These are phyloP conservation scores for Fusarium xyrophilum DNA, from an alignment of 2,329 filamentous ascomycete species.

Conservation along the genomic window DNA sequence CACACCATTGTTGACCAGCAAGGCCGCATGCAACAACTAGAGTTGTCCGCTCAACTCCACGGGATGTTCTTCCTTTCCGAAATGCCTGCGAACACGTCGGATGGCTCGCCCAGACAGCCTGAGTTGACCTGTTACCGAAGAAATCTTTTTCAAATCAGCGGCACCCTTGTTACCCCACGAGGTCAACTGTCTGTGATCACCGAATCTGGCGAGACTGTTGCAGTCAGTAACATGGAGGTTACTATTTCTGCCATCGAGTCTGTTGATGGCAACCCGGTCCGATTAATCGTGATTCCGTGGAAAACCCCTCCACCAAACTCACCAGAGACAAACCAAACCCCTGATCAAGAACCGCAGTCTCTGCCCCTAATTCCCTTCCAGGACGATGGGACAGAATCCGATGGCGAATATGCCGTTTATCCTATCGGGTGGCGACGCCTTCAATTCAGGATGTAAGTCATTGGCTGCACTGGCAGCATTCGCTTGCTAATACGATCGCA, in stretches of 20 bases:
- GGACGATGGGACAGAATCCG: conserved; percentile 64
- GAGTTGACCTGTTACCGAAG: conserved; percentile 95
- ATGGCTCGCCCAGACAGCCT: conserved; percentile 68
- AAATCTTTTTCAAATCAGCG: conserved; percentile 95
- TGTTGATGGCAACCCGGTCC: conserved; percentile 88
- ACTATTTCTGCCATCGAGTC: conserved; percentile 93
- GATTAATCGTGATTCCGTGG: conserved; percentile 96
- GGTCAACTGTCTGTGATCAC: conserved; percentile 81
- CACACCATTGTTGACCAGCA: conserved; percentile 66
- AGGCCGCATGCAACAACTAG: conserved; percentile 66
- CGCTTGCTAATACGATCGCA: conserved; percentile 40
- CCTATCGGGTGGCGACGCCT: conserved; percentile 93
- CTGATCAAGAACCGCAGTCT: conserved; percentile 85
- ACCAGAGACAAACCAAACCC: conserved; percentile 66
- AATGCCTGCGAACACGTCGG: conserved; percentile 69
- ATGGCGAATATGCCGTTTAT: conserved; percentile 86
- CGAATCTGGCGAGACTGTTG: conserved; percentile 83
- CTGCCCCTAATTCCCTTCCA: conserved; percentile 76
- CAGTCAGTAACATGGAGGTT: conserved; percentile 83
- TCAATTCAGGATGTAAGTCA: conserved; percentile 80
- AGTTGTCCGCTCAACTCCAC: conserved; percentile 75
- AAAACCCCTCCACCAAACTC: conserved; percentile 89
- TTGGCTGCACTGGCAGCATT: background rate
- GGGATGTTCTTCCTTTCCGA: conserved; percentile 91
- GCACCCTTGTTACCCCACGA: conserved; percentile 81